Evolutionary conservation across 2,329 filamentous ascomycete species (phyloP), one percentile per base, ranked within the genome.

Genomic region (Colletotrichum lindemuthianum): DNA sequence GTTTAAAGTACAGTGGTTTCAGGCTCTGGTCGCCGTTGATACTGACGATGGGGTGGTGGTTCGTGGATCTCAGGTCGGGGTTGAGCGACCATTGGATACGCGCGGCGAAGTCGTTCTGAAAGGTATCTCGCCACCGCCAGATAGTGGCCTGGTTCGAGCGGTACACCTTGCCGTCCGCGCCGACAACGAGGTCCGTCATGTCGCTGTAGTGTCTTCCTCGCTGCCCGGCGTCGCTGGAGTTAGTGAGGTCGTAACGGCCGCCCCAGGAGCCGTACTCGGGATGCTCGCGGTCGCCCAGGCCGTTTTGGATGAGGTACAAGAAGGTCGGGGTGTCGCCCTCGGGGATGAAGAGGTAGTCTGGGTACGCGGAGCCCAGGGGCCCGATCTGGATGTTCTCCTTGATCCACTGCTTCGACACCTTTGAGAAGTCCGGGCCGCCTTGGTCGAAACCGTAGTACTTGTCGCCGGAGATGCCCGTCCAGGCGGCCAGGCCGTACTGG

Each of bases 311-410:
- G 0, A 80, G 75, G 65, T 82, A 83, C 11, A 85, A 75, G 54
- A 85, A 81, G 0, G 82, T 80, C 0, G 83, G 83, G 1, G 81
- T 82, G 59, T 84, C 82, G n/a, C 82, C 81, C 70, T 88, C 86
- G n/a, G 80, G 78, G 61, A 86, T 85, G 68, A 78, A 86, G 7
- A 79, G 70, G 47, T 79, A 80, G 60, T 85, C 73, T 0, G 81
- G 82, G 57, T 85, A 85, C 1, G 71, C 74, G 0, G 69, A 67
- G 2, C 82, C 83, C 4, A 86, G 68, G 9, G 75, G 73, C 0
- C 76, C 76, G 24, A 86, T 78, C 67, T 86, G 84, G 48, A 88
- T 83, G 67, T 87, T 78, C 47, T 82, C 73, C 48, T 79, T 79
- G 60, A 87, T 74, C 84, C 85, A 88, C 12, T 78, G 74, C 59